phyloP scores from a whole-genome alignment of 306 rosid genomes.

The Inga leiocalycina region DNA sequence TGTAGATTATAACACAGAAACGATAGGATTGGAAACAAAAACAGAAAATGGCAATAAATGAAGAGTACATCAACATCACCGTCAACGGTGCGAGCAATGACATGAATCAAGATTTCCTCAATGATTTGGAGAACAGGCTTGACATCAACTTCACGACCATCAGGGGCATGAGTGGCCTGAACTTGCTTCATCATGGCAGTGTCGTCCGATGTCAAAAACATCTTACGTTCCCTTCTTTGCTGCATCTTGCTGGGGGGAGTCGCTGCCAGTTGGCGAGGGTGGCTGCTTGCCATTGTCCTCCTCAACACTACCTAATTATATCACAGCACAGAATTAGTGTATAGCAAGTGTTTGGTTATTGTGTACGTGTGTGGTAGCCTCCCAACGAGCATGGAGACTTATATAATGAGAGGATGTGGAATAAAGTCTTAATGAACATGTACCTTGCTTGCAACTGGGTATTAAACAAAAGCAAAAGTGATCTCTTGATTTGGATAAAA shows the following conservation, averaged over 20 bases:
- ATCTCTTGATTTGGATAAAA: neutral
- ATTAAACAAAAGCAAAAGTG: slow-evolving; percentile 39
- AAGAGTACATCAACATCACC: neutral
- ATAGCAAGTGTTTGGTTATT: neutral
- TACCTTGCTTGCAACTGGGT: slow-evolving; percentile 65
- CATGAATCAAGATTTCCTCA: slow-evolving; percentile 23
- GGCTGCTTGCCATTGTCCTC: neutral
- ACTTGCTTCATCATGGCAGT: slow-evolving; percentile 31
- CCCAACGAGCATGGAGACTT: slow-evolving; percentile 6
- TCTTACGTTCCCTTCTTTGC: neutral
- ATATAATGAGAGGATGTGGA: slow-evolving; percentile 42
- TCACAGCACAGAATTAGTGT: neutral
- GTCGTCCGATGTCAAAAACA: slow-evolving; percentile 30
- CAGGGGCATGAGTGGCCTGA: slow-evolving; percentile 33
- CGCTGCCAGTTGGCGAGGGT: neutral
- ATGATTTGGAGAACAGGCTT: slow-evolving; percentile 17
- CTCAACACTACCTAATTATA: neutral
- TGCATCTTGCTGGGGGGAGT: neutral
- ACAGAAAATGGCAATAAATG: neutral
- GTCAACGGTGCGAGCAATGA: neutral
- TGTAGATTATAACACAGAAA: neutral
- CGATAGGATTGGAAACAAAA: neutral
- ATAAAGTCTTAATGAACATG: slow-evolving; percentile 49
- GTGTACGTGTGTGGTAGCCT: slow-evolving; percentile 14
- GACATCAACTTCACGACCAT: slow-evolving; percentile 37